Percentiles rank a stretch among this genome's conserved stretches.
Conservation (phyloP, 495 filamentous ascomycete species). For the Neurospora terricola region DNA sequence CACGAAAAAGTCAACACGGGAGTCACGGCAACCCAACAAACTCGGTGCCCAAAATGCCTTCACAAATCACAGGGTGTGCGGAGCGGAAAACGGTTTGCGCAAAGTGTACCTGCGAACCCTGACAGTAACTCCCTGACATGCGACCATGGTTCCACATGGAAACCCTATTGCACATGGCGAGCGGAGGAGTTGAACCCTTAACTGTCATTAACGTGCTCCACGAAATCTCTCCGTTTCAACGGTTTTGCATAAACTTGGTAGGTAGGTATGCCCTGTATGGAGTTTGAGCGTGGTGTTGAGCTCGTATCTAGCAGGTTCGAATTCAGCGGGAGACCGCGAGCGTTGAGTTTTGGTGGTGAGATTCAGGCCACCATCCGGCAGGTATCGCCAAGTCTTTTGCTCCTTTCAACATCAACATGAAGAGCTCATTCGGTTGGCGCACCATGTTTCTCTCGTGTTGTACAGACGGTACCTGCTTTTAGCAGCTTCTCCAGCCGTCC, state of each 20-base stretch:
- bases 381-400: neutral
- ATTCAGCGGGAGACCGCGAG: neutral
- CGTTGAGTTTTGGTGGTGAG: neutral
- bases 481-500: neutral
- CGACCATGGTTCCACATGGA: neutral
- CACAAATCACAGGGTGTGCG: neutral
- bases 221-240: neutral
- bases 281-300: neutral
- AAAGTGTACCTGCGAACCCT: neutral
- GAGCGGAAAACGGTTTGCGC: neutral
- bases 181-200: neutral
- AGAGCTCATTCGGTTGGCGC: neutral
- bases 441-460: neutral
- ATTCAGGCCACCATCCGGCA: neutral
- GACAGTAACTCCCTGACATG: neutral
- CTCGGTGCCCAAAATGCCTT: neutral
- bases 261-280: neutral
- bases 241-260: neutral
- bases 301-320: neutral
- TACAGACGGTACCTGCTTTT: neutral
- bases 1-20: neutral
- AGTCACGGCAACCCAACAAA: neutral
- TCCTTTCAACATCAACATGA: neutral
- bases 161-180: neutral
- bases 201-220: neutral